Evolutionary conservation across 768 basidiomycete genomes (phyloP).

Genomic region (Kwoniella dejecticola): DNA sequence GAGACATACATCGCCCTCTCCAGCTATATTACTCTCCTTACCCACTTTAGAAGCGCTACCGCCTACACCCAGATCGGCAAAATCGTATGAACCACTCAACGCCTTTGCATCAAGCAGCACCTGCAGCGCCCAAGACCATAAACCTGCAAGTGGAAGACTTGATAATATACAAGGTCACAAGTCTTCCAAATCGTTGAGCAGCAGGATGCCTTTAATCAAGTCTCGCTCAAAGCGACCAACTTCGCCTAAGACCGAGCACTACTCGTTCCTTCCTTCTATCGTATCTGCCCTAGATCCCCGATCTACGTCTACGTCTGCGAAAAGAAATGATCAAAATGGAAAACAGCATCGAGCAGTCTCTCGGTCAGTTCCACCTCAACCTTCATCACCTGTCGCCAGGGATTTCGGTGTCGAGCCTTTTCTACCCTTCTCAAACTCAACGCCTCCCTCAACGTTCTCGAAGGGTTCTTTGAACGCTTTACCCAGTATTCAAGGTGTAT

Average conservation of each 20-base stretch:
- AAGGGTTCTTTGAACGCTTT: constrained; percentile 11
- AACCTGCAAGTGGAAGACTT: too few species aligned
- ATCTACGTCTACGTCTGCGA: neutral
- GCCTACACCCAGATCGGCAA: constrained; percentile 11
- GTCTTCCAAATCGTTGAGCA: neutral
- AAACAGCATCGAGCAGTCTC: neutral
- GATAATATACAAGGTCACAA: neutral
- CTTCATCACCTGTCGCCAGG: neutral
- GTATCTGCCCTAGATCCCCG: constrained; percentile 5
- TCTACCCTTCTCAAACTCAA: constrained; percentile 9
- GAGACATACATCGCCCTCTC: constrained; percentile 9
- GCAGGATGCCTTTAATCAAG: constrained; percentile 15
- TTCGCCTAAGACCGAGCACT: neutral
- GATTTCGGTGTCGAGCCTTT: neutral
- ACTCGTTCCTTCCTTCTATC: constrained; percentile 4
- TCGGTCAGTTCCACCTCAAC: constrained; percentile 1
- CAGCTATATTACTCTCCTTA: constrained; percentile 1
- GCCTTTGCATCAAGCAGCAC: neutral
- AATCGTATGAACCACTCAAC: neutral
- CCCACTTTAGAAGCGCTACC: constrained; percentile 11
- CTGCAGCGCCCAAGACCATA: too few species aligned
- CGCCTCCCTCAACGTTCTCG: constrained; percentile 7
- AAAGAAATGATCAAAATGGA: neutral
- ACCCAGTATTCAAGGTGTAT: constrained; percentile 18
- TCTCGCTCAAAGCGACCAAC: constrained; percentile 13